Base-by-base conservation (phyloP, 192 early-diverging fungal species). In the Coemansia asiatica region DNA sequence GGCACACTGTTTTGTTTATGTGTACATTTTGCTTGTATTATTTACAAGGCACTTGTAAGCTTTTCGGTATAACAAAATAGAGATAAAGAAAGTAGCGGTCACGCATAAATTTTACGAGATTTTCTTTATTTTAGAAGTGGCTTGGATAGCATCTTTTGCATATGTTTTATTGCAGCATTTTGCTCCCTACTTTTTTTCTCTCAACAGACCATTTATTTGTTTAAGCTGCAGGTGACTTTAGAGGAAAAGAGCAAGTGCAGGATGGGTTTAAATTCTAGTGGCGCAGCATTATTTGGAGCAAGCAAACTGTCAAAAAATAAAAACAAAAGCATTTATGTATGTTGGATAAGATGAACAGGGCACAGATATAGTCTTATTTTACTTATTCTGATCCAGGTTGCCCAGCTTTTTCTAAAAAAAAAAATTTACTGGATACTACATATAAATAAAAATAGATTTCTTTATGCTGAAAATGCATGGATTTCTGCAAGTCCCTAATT, bases 361-460 rank as follows among this genome's bases (percentile, higher is more conserved):
- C 40, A 44, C 40, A 44, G 40, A 44, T 44, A 44, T 8, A 44
- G 40, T 15, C 40, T 15, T 44, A 44, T 44, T 44, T 44, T 13
- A 15, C 40, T 44, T 44, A 44, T 44, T 44, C 40, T 18, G 5
- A 44, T 18, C 40, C 40, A 13, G 16, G 16, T 44, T 44, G 40
- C 40, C n/a, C 40, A 44, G 40, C 13, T 15, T 44, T 44, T 8
- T 3, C 9, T 16, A 18, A 13, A n/a, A 29, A 8, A 53, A 23
- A 26, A n/a, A 53, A 53, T 56, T 28, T 23, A 15, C 54, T 29
- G 54, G 54, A 56, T 56, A 56, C 22, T 56, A 29, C 54, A 16
- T 13, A 3, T 44, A 16, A 10, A 13, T 44, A 44, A 44, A 44
- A 44, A 44, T 44, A 44, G 40, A 44, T 44, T 44, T 44, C 16